Percentiles rank a stretch among this genome's conserved stretches.
Conservation (phyloP, 148 eudicot species). For the Amaranthus cruentus region DNA sequence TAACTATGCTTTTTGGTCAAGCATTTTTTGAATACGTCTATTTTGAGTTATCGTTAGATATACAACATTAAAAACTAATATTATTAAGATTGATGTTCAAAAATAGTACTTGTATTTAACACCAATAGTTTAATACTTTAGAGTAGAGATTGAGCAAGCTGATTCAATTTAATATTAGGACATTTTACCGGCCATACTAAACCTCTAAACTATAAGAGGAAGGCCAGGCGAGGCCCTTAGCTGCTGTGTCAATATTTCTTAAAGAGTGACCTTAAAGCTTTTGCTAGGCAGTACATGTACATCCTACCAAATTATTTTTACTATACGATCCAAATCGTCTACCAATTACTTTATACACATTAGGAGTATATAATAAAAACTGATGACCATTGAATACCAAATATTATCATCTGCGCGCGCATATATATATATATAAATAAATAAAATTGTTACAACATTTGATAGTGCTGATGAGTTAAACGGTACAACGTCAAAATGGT, state of each 20-base stretch:
- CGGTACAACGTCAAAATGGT: too few species aligned
- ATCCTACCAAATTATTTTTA: not conserved
- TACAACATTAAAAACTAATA: too few species aligned
- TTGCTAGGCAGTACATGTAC: constrained; percentile 12
- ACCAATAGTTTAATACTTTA: not conserved
- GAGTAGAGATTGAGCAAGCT: constrained; percentile 23
- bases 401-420: too few species aligned
- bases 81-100: too few species aligned
- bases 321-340: not conserved
- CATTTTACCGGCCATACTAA: constrained; percentile 8
- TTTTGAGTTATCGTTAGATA: too few species aligned
- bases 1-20: too few species aligned
- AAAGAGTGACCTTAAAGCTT: constrained; percentile 50
- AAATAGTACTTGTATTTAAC: too few species aligned
- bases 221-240: constrained; percentile 17
- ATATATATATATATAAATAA: too few species aligned
- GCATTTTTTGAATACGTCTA: too few species aligned
- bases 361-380: constrained; percentile 9
- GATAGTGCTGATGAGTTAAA: too few species aligned
- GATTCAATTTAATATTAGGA: constrained; percentile 9
- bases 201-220: not conserved
- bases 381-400: too few species aligned
- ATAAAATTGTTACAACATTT: too few species aligned
- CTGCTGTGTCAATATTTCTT: constrained; percentile 39
- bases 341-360: constrained; percentile 26